Evolutionary conservation across 257 asterid species (phyloP).

Genomic region (Petunia secreta): DNA sequence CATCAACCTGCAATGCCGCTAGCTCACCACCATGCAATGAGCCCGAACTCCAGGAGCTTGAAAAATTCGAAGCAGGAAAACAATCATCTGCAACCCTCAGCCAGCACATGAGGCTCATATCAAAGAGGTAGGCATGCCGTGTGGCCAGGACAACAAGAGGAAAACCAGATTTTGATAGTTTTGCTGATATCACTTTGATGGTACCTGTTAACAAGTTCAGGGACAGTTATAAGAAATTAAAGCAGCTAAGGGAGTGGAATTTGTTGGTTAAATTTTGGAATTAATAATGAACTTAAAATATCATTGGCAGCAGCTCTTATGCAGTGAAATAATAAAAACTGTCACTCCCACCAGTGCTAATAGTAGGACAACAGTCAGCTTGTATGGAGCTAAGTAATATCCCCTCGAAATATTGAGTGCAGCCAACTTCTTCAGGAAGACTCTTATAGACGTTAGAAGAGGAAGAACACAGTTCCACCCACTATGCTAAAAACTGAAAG

Average conservation of each 20-base stretch:
- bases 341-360: neutral
- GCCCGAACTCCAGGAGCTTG: constrained; percentile 89
- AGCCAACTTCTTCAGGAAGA: neutral
- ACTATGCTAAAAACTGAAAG: neutral
- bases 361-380: neutral
- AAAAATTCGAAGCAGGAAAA: constrained; percentile 89
- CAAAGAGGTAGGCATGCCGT: constrained; percentile 88
- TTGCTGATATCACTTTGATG: constrained; percentile 88
- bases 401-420: constrained; percentile 15
- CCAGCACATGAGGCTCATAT: constrained; percentile 87
- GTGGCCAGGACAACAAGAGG: constrained; percentile 94
- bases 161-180: constrained; percentile 79
- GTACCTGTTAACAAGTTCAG: constrained; percentile 52
- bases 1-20: constrained; percentile 87
- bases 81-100: constrained; percentile 94
- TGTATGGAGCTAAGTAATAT: neutral
- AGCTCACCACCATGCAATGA: constrained; percentile 89
- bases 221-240: neutral
- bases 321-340: neutral
- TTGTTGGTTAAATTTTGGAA: neutral
- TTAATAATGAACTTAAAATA: neutral
- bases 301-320: neutral
- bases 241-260: neutral
- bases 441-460: neutral
- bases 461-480: neutral